Base-by-base conservation (phyloP, 192 early-diverging fungal species). In the Backusella parvicylindrica region DNA sequence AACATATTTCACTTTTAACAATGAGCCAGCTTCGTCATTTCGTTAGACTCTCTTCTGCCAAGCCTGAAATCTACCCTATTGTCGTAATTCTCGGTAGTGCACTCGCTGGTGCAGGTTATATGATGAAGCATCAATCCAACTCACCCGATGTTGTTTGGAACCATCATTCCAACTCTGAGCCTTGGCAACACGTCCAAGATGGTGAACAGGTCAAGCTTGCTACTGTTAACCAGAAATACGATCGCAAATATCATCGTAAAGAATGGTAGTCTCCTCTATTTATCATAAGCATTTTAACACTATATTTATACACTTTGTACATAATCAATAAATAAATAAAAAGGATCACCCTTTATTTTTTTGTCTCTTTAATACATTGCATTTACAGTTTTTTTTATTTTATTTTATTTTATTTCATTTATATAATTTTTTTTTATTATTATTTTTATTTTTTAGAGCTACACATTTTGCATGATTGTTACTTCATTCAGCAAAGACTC, bases 81-180 rank as follows among this genome's bases (percentile, higher is more conserved):
- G 21, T 81, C 2, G 33, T 16, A 16, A 81, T 81, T 40, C 33
- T 81, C 1, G 33, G 33, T 33, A 35, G 28, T 37, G 75, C 79
- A 35, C 1, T 81, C 5, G 0, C 23, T 50, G 75, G 79, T 31
- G 79, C 71, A 6, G 56, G 23, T 15, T 81, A 64, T 30, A 70
- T 81, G 71, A 38, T 32, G 12, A n/a, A 50, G 16, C 75, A 81
- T 73, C 67, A 68, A 38, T 68, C 75, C 6, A 64, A 47, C 26
- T 65, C 79, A 23, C 79, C 75, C 18, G 79, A 81, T 72, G 79
- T 81, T 15, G 79, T 77, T n/a, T 81, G 79, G 79, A 33, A 72
- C 41, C 76, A 77, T 31, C 64, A 65, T 6, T 18, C 63, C 0
- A 73, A 64, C 64, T 0, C 56, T 64, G 32, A 41, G 33, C 63